phyloP scores from a whole-genome alignment of 2,329 filamentous ascomycete species.

The Diaporthe nobilis region DNA sequence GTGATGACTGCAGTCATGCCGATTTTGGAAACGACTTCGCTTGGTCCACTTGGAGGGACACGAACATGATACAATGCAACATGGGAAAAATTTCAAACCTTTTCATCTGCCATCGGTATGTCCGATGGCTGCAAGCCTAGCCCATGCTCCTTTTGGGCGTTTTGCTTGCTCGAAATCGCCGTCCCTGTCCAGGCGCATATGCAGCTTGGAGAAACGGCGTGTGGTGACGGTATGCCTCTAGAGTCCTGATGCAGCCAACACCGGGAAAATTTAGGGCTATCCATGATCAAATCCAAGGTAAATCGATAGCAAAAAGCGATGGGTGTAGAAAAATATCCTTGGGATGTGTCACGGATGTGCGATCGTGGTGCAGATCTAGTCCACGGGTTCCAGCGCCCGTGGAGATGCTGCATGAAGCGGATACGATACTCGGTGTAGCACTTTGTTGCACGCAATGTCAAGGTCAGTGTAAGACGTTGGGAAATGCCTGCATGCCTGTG shows the following conservation, averaged over 20 bases:
- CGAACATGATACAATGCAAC: slow-evolving; percentile 24
- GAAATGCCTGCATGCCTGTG: not conserved
- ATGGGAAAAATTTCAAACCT: not conserved
- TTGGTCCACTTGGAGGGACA: not conserved
- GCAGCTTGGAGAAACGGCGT: too few relatives aligned
- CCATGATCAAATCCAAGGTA: too few relatives aligned
- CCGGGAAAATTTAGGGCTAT: not conserved
- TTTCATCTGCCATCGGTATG: not conserved
- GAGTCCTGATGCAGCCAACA: not conserved
- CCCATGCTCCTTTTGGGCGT: not conserved
- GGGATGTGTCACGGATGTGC: not conserved
- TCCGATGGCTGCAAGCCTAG: not conserved
- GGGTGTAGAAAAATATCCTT: not conserved
- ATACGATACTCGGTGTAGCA: not conserved
- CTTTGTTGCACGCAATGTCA: not conserved
- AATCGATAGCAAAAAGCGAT: not conserved
- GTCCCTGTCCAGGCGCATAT: not conserved
- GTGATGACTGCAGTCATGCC: not conserved
- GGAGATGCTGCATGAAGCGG: not conserved
- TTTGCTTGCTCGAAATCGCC: not conserved
- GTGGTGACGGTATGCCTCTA: not conserved
- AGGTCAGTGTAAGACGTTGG: not conserved
- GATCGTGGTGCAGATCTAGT: not conserved
- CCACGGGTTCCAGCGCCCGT: too few relatives aligned
- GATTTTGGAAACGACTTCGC: not conserved